A percentile compares a stretch with the other conserved stretches of the same genome.
Conservation (phyloP, 148 eudicot species). For the Cornus controversa region DNA sequence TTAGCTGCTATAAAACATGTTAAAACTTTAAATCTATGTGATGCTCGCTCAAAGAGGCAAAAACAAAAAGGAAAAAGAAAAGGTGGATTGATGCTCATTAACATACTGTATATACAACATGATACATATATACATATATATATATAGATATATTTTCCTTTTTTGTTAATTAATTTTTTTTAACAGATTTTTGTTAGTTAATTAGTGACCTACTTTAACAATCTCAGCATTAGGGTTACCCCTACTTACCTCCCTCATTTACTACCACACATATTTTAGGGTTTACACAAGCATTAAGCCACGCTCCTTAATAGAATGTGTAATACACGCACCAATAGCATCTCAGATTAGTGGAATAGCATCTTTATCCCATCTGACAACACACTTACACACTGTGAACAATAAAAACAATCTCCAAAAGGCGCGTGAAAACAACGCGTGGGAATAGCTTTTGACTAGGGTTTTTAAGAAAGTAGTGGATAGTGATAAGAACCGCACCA, state of each 20-base stretch:
- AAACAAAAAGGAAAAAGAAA: too few relatives aligned
- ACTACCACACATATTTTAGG: conserved; percentile 39
- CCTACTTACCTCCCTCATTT: conserved; percentile 14
- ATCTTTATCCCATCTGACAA: conserved; percentile 27
- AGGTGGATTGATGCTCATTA: too few relatives aligned
- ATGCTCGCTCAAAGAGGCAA: too few relatives aligned
- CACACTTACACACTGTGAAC: not conserved
- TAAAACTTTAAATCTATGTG: too few relatives aligned
- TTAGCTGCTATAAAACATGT: too few relatives aligned
- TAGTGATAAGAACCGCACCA: conserved; percentile 12
- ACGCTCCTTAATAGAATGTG: conserved; percentile 1
- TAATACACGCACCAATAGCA: conserved; percentile 21
- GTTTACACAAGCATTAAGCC: conserved; percentile 18
- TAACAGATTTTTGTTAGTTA: too few relatives aligned
- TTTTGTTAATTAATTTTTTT: too few relatives aligned
- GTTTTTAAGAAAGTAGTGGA: conserved; percentile 4
- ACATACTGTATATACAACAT: too few relatives aligned
- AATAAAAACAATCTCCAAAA: not conserved
- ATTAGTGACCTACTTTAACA: not conserved
- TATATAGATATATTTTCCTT: too few relatives aligned
- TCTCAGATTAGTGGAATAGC: conserved; percentile 19
- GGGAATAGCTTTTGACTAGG: conserved; percentile 14
- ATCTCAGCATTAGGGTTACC: not conserved
- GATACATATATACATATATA: too few relatives aligned
- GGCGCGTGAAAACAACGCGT: conserved; percentile 24